Evolutionary conservation across 352 stramenopile species (phyloP), one percentile per base, ranked within the genome.

Genomic region (Pythium aquatile): DNA sequence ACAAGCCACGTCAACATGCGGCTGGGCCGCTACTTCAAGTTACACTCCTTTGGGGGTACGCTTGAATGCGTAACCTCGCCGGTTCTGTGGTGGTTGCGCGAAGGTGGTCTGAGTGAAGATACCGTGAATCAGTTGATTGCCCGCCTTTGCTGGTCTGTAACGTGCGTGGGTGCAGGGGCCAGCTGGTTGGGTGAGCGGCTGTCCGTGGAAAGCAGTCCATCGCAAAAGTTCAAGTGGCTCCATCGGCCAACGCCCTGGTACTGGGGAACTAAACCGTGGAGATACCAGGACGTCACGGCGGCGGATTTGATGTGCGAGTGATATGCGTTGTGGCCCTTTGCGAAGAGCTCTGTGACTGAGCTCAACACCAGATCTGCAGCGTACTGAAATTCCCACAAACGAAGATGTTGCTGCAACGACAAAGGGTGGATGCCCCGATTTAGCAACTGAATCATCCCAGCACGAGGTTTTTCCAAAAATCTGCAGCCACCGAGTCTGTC

Each of bases 1-100:
- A 69, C 62, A 69, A 48, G 17, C 4, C 47, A 42, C n/a, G 44
- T 35, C 39, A 55, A 48, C 28, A 59, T 37, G 32, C 16, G 17
- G 29, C 11, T 55, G 32, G 20, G 61, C 14, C 53, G n/a, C 48
- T 60, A 71, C 65, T 71, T 71, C 65, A 71, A 71, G 65, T 70
- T 61, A 65, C 63, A 54, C 13, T 29, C 20, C 7, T n/a, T 5
- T 33, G 16, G 10, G 56, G 63, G 33, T 65, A 65, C 55, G 47
- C 7, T 37, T 4, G 1, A 4, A 40, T 8, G 37, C n/a, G 63
- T 69, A 69, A 55, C 63, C 62, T 5, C 3, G 20, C 20, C 1
- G 20, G 20, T 24, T 24, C 20, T 24, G 20, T 24, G 20, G 20
- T 24, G 20, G 20, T 24, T 24, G 20, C 20, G 20, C 20, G 20